phyloP scores from a whole-genome alignment of 2,329 filamentous ascomycete species.

The Trichoderma sp. region DNA sequence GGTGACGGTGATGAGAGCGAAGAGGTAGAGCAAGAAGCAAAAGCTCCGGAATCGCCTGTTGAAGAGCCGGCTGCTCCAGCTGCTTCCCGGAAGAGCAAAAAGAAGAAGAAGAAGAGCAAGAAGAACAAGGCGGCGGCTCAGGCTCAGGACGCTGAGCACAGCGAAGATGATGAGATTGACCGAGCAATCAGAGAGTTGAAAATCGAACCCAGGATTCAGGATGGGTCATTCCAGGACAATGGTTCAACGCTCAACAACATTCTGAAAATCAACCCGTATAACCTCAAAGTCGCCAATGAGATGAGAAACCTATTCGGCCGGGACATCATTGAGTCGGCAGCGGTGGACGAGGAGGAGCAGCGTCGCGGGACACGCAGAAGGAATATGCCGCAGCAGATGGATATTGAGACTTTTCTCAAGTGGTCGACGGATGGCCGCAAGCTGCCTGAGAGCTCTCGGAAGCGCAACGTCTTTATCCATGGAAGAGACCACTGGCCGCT shows the following conservation, averaged over 20 bases:
- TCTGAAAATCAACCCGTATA: conserved; percentile 62
- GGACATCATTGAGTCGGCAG: conserved; percentile 60
- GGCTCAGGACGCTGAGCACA: conserved; percentile 30
- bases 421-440: conserved; percentile 61
- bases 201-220: conserved; percentile 36
- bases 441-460: conserved; percentile 70
- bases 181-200: conserved; percentile 56
- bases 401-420: conserved; percentile 59
- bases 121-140: conserved; percentile 37
- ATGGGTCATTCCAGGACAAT: conserved; percentile 25
- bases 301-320: conserved; percentile 70
- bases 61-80: background rate
- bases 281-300: conserved; percentile 86
- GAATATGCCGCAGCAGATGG: conserved; percentile 54
- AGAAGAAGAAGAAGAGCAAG: conserved; percentile 47
- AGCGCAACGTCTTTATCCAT: conserved; percentile 82
- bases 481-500: conserved; percentile 87
- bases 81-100: conserved; percentile 43
- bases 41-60: background rate
- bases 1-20: conserved; percentile 40
- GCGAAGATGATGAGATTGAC: conserved; percentile 59
- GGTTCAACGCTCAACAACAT: conserved; percentile 45
- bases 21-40: conserved; percentile 7
- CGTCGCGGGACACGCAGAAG: conserved; percentile 41
- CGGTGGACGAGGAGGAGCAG: conserved; percentile 54